These are phyloP conservation scores for Erodium maritimum DNA, from an alignment of 345 rosid genomes.

Conservation along the genomic window DNA sequence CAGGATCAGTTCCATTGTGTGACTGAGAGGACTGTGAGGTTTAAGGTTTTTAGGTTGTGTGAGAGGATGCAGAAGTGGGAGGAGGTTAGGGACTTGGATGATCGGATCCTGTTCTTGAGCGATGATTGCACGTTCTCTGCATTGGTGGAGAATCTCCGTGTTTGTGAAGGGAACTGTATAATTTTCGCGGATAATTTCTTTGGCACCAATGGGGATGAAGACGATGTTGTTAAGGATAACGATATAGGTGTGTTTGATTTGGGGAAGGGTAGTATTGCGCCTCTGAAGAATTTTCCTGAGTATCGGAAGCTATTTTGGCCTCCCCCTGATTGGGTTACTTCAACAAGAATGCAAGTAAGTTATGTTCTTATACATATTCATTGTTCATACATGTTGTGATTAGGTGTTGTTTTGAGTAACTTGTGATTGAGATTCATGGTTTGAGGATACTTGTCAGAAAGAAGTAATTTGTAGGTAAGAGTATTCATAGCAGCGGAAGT, in stretches of 20 bases:
- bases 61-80: constrained; percentile 39
- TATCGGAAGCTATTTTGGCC: constrained; percentile 75
- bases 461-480: too few relatives aligned
- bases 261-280: constrained; percentile 36
- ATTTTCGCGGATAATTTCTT: constrained; percentile 50
- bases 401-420: too few relatives aligned
- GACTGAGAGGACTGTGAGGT: constrained; percentile 67
- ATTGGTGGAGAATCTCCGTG: constrained; percentile 32
- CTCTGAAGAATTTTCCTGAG: constrained; percentile 31
- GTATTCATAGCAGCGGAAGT: too few relatives aligned
- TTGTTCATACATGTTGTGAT: too few relatives aligned
- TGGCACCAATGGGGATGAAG: constrained; percentile 25
- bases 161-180: constrained; percentile 44
- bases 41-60: constrained; percentile 53
- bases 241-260: constrained; percentile 62
- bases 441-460: too few relatives aligned
- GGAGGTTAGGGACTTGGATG: constrained; percentile 34
- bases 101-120: constrained; percentile 62
- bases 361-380: too few relatives aligned
- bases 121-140: constrained; percentile 70
- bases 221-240: constrained; percentile 19
- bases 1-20: constrained; percentile 25
- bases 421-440: too few relatives aligned
- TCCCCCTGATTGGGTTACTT: constrained; percentile 60
- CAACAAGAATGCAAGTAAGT: constrained; percentile 39